Evolutionary conservation across 768 basidiomycete genomes (phyloP).

Genomic region (Lyophyllum atratum): DNA sequence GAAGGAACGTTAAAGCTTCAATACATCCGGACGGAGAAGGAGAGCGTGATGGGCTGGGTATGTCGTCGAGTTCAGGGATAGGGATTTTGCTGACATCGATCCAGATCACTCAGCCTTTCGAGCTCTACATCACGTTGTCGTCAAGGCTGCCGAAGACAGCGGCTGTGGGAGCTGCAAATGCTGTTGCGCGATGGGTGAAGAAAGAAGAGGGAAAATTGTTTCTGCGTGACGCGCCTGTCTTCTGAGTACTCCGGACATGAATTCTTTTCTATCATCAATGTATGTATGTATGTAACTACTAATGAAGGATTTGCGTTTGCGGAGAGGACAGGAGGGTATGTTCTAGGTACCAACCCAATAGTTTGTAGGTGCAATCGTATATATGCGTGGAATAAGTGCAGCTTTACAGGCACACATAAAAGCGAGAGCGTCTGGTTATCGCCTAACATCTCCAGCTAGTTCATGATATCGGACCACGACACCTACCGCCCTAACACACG

Average conservation of each 20-base stretch:
- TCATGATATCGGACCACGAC: too few relatives aligned
- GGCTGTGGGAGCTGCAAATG: slow-evolving; percentile 85
- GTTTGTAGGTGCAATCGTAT: slow-evolving; percentile 3
- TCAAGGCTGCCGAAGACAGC: slow-evolving; percentile 87
- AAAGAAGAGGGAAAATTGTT: slow-evolving; percentile 84
- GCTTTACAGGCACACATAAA: neutral
- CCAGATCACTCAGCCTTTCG: slow-evolving; percentile 92
- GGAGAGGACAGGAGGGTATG: neutral
- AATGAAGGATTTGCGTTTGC: too few relatives aligned
- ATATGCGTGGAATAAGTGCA: neutral
- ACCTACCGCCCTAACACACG: too few relatives aligned
- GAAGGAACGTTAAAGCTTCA: slow-evolving; percentile 81
- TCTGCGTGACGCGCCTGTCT: slow-evolving; percentile 87
- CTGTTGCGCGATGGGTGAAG: slow-evolving; percentile 88
- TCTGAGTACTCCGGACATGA: slow-evolving; percentile 38
- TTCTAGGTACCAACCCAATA: slow-evolving; percentile 3
- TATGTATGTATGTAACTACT: neutral
- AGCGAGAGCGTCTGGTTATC: slow-evolving; percentile 1
- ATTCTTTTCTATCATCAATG: neutral
- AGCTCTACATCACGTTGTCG: slow-evolving; percentile 84
- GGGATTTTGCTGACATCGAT: neutral
- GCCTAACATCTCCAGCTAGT: neutral
- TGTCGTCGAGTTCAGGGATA: slow-evolving; percentile 24
- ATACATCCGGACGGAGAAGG: slow-evolving; percentile 82
- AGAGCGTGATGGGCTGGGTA: slow-evolving; percentile 96